A percentile compares a stretch with the other conserved stretches of the same genome.
Conservation (phyloP, 352 stramenopile genomes). For the Peronospora destructor region DNA sequence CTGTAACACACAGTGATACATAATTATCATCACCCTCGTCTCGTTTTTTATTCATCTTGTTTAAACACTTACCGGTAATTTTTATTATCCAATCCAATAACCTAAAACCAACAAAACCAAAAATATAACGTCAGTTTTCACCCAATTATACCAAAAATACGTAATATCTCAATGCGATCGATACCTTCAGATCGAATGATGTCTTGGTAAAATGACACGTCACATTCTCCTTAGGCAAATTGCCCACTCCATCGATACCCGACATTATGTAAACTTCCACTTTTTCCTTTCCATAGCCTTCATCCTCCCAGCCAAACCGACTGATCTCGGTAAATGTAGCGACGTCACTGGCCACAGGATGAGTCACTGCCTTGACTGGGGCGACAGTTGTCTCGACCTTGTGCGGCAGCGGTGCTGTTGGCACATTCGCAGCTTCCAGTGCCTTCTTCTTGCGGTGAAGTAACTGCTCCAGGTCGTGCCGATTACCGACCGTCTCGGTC, state of each 20-base stretch:
- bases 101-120: constrained; percentile 16
- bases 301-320: constrained; percentile 83
- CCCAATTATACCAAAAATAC: neutral
- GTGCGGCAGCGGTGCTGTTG: constrained; percentile 15
- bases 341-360: constrained; percentile 28
- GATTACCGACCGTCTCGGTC: constrained; percentile 49
- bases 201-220: constrained; percentile 72
- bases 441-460: constrained; percentile 51
- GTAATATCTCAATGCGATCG: neutral
- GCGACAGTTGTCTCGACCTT: constrained; percentile 22
- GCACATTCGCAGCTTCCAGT: constrained; percentile 20
- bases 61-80: constrained; percentile 42
- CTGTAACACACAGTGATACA: constrained; percentile 17
- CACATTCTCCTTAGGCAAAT: constrained; percentile 63
- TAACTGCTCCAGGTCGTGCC: constrained; percentile 54
- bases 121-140: neutral
- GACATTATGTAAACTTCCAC: constrained; percentile 81
- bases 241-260: constrained; percentile 68
- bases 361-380: constrained; percentile 11
- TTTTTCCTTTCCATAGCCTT: constrained; percentile 84
- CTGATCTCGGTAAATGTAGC: constrained; percentile 76
- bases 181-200: constrained; percentile 77
- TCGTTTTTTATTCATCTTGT: neutral
- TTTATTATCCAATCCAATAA: constrained; percentile 58
- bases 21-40: neutral